Percentiles rank a stretch among this genome's conserved stretches.
These are phyloP conservation scores for Lentinula sp. DNA, from an alignment of 768 basidiomycete genomes.

Conservation along the genomic window DNA sequence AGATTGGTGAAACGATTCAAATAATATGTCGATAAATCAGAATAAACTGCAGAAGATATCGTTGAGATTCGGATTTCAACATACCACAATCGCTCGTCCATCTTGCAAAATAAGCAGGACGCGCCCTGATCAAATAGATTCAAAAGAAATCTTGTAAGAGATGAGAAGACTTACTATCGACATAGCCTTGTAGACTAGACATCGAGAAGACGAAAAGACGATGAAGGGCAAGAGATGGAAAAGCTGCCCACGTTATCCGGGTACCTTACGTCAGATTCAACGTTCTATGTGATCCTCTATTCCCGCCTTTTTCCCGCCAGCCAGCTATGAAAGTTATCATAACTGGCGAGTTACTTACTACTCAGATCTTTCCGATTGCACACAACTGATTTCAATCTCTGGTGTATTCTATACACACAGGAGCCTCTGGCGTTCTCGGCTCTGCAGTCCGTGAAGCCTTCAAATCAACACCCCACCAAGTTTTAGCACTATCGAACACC, in stretches of 20 bases:
- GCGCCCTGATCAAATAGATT: slow-evolving; percentile 45
- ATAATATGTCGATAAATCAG: not conserved
- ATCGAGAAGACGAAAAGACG: slow-evolving; percentile 30
- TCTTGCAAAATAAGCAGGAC: slow-evolving; percentile 95
- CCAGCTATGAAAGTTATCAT: slow-evolving; percentile 44
- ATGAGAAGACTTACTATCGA: slow-evolving; percentile 58
- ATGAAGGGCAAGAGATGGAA: not conserved
- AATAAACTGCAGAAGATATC: not conserved
- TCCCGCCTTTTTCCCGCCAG: slow-evolving; percentile 1
- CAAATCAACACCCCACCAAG: slow-evolving; percentile 28
- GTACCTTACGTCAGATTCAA: not conserved
- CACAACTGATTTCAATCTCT: slow-evolving; percentile 1
- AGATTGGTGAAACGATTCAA: not conserved
- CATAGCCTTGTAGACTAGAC: slow-evolving; percentile 89
- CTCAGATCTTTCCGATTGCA: not conserved
- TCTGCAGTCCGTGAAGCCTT: slow-evolving; percentile 71
- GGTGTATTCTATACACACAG: slow-evolving; percentile 30
- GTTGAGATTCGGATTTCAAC: slow-evolving; percentile 20
- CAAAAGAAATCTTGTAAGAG: not conserved
- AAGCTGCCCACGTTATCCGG: not conserved
- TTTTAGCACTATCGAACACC: slow-evolving; percentile 70
- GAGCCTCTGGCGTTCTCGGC: slow-evolving; percentile 90
- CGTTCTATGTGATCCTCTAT: too few species aligned
- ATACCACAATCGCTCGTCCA: slow-evolving; percentile 87
- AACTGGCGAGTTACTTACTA: slow-evolving; percentile 38